These are phyloP conservation scores for Kodamaea alishanica DNA, from an alignment of 1,139 yeast genomes.

Conservation along the genomic window DNA sequence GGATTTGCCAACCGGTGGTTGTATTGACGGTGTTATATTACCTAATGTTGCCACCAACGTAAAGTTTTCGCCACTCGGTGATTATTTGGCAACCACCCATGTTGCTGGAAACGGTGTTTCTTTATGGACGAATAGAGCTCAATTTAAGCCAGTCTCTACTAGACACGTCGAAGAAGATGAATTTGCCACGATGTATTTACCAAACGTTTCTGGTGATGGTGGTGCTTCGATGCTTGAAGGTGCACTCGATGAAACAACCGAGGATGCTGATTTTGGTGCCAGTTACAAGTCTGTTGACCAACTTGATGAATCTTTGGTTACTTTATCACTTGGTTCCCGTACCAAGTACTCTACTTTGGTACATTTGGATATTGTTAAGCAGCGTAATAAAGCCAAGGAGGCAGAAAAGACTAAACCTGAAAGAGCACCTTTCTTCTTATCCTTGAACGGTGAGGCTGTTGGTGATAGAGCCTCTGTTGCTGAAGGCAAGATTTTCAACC, in stretches of 20 bases:
- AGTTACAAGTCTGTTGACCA: conserved; percentile 61
- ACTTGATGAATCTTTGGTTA: conserved; percentile 58
- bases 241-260: conserved; percentile 48
- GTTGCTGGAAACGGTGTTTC: conserved; percentile 87
- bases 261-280: conserved; percentile 22
- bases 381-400: conserved; percentile 85
- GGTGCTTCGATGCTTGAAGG: conserved; percentile 77
- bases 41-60: conserved; percentile 77
- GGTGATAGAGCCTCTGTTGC: conserved; percentile 69
- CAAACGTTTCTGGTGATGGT: conserved; percentile 82
- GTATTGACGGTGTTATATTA: conserved; percentile 86
- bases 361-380: conserved; percentile 78
- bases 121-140: conserved; percentile 90
- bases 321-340: conserved; percentile 76
- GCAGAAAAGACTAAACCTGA: conserved; percentile 78
- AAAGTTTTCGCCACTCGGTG: conserved; percentile 84
- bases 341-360: conserved; percentile 73
- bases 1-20: conserved; percentile 97
- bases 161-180: conserved; percentile 75
- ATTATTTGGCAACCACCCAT: conserved; percentile 89
- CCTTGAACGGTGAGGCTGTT: conserved; percentile 58
- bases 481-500: conserved; percentile 36
- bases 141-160: conserved; percentile 70
- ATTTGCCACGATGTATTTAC: conserved; percentile 56
- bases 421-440: conserved; percentile 77